phyloP scores from a whole-genome alignment of 768 basidiomycete genomes.

The Galerina marginata region DNA sequence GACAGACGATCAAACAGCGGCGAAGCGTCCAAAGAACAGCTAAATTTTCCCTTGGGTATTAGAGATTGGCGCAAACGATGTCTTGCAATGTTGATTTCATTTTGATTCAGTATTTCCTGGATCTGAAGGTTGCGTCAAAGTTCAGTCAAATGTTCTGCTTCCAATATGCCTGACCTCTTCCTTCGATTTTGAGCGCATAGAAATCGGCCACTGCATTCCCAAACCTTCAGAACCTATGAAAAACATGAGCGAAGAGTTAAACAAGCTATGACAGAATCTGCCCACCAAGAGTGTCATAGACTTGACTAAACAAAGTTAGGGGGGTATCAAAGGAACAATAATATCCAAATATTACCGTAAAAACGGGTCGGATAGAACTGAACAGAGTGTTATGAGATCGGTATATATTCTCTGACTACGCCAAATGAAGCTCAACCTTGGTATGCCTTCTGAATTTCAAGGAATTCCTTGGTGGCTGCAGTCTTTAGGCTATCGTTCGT shows the following conservation, averaged over 20 bases:
- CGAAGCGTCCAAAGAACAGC: constrained; percentile 53
- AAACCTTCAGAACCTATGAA: constrained; percentile 29
- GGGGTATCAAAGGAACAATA: background rate
- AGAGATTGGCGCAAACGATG: constrained; percentile 44
- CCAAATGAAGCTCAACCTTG: constrained; percentile 54
- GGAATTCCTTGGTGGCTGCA: constrained; percentile 69
- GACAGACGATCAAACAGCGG: constrained; percentile 19
- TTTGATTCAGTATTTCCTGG: constrained; percentile 44
- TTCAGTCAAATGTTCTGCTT: background rate
- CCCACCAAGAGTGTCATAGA: constrained; percentile 78
- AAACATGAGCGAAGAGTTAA: constrained; percentile 29
- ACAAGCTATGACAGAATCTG: background rate
- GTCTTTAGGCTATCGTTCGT: constrained; percentile 57
- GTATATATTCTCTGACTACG: background rate
- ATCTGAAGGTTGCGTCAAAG: constrained; percentile 40
- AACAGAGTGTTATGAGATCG: constrained; percentile 4
- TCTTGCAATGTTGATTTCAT: constrained; percentile 43
- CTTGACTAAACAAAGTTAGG: constrained; percentile 52
- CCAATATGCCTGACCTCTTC: constrained; percentile 47
- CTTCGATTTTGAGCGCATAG: constrained; percentile 46
- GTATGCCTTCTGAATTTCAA: constrained; percentile 83
- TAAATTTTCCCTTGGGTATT: constrained; percentile 49
- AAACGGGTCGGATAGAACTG: constrained; percentile 77
- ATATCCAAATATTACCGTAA: constrained; percentile 47
- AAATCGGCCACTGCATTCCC: constrained; percentile 48